A percentile compares a stretch with the other conserved stretches of the same genome.
These are phyloP conservation scores for Apiotrichum gamsii DNA, from an alignment of 1,284 basidiomycete species.

Conservation along the genomic window DNA sequence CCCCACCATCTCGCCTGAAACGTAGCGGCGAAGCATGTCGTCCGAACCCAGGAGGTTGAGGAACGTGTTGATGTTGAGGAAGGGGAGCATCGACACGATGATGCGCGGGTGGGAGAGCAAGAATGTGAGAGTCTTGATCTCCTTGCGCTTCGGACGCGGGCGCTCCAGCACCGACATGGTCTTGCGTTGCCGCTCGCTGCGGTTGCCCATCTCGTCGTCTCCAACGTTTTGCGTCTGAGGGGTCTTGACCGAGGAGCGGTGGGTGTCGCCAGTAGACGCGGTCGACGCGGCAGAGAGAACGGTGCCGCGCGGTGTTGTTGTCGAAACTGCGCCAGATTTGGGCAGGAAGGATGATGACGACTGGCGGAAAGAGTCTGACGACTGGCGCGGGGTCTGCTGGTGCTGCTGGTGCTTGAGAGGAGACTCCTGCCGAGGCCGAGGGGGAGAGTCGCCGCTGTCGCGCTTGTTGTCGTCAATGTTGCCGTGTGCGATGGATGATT, in stretches of 20 bases:
- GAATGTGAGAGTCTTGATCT: slow-evolving; percentile 7
- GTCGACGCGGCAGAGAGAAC: background rate
- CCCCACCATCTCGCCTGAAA: slow-evolving; percentile 44
- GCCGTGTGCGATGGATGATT: background rate
- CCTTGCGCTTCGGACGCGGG: slow-evolving; percentile 1
- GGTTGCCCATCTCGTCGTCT: too few relatives aligned
- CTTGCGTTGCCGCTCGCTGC: too few relatives aligned
- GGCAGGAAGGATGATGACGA: too few relatives aligned
- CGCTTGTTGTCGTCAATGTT: background rate
- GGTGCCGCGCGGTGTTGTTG: too few relatives aligned
- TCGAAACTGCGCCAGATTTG: too few relatives aligned
- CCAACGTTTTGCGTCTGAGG: background rate
- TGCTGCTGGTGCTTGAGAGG: too few relatives aligned
- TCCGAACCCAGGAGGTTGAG: slow-evolving; percentile 39
- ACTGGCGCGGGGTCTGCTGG: background rate
- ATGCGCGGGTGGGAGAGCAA: slow-evolving; percentile 30
- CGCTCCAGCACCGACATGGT: slow-evolving; percentile 7
- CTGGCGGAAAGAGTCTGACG: too few relatives aligned
- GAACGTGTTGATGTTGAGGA: slow-evolving; percentile 41
- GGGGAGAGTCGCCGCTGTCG: too few relatives aligned
- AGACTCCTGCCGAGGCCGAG: too few relatives aligned
- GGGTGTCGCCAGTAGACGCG: background rate
- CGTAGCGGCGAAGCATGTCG: slow-evolving; percentile 27
- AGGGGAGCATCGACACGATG: slow-evolving; percentile 34
- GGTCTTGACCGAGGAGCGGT: background rate